phyloP scores from a whole-genome alignment of 768 basidiomycete genomes.

The Russula sp. region DNA sequence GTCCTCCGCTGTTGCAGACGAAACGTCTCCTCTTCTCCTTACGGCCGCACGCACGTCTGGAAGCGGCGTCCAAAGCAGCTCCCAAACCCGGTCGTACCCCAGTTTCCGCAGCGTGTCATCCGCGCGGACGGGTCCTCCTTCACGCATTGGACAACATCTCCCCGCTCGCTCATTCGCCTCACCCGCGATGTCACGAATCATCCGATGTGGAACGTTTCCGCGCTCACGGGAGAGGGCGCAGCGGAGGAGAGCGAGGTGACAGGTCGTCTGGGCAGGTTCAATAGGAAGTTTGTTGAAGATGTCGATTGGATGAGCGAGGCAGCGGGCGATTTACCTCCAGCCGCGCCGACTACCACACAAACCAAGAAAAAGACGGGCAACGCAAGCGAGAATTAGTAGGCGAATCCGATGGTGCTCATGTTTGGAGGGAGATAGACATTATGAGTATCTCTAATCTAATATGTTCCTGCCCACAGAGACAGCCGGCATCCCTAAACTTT shows the following conservation, averaged over 20 bases:
- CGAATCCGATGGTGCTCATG: background rate
- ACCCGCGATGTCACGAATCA: conserved; percentile 88
- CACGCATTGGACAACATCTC: conserved; percentile 84
- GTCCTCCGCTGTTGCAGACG: conserved; percentile 25
- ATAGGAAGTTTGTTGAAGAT: conserved; percentile 56
- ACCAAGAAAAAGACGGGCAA: background rate
- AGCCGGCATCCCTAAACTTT: background rate
- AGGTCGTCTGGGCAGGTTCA: conserved; percentile 78
- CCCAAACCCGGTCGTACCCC: conserved; percentile 79
- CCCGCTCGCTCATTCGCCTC: conserved; percentile 64
- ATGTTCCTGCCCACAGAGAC: background rate
- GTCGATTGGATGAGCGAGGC: conserved; percentile 29
- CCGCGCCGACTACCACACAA: background rate
- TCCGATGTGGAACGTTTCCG: conserved; percentile 74
- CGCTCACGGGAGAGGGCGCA: conserved; percentile 34
- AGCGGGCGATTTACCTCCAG: background rate
- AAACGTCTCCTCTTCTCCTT: conserved; percentile 62
- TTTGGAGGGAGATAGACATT: conserved; percentile 5
- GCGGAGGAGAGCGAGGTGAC: conserved; percentile 66
- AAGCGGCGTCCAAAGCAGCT: conserved; percentile 58
- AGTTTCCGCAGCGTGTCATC: conserved; percentile 78
- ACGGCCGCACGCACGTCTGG: conserved; percentile 80
- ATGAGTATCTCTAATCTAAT: conserved; percentile 14
- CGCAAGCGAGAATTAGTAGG: background rate
- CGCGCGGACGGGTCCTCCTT: conserved; percentile 87